Conservation (phyloP, 129 eudicot genomes). For the Dittrichia graveolens region DNA sequence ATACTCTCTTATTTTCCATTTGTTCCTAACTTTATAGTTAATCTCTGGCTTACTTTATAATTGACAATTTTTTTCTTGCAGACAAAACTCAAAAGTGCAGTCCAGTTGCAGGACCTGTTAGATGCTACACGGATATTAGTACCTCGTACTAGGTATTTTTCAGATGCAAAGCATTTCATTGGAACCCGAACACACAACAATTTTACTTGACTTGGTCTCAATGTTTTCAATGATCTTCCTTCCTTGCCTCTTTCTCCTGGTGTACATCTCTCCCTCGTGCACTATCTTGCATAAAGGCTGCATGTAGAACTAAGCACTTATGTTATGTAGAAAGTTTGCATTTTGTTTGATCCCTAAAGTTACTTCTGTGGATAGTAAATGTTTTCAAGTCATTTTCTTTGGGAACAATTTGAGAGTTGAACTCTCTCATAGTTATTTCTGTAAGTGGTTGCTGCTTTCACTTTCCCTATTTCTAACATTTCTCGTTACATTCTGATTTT, state of each 20-base stretch:
- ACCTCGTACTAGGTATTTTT: constrained; percentile 74
- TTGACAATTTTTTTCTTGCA: constrained; percentile 29
- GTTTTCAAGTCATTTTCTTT: background rate
- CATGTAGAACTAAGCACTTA: background rate
- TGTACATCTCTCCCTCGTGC: background rate
- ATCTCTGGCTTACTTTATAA: constrained; percentile 14
- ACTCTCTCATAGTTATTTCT: background rate
- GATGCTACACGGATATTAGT: constrained; percentile 93
- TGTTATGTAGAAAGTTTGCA: background rate
- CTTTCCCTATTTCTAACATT: background rate
- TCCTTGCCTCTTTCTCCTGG: too few species aligned
- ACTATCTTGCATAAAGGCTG: background rate
- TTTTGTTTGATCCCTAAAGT: background rate
- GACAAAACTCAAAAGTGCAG: constrained; percentile 97
- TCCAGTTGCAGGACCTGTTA: constrained; percentile 91
- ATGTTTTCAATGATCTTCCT: background rate
- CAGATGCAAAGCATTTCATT: background rate
- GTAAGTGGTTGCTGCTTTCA: background rate
- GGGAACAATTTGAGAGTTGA: background rate
- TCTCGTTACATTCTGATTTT: constrained; percentile 4
- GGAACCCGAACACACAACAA: constrained; percentile 5
- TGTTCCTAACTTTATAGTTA: constrained; percentile 8
- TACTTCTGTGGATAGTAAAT: background rate
- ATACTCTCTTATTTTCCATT: background rate
- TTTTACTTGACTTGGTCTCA: background rate